phyloP scores from a whole-genome alignment of 768 basidiomycete genomes.

The Leccinum variicolor region DNA sequence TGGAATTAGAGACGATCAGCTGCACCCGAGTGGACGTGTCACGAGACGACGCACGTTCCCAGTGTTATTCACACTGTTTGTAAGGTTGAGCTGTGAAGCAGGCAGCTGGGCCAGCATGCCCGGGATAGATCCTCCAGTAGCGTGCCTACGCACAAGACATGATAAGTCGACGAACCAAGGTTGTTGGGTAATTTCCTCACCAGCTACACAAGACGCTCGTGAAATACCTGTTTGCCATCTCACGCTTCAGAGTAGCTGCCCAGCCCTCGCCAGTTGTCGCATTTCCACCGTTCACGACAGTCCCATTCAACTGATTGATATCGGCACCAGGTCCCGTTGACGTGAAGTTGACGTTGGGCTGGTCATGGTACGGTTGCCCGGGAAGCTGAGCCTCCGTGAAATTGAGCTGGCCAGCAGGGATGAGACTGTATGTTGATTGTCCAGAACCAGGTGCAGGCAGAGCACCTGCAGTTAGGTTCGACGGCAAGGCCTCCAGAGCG shows the following conservation, averaged over 20 bases:
- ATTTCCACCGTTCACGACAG: conserved; percentile 69
- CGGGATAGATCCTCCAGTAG: conserved; percentile 84
- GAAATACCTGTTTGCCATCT: conserved; percentile 84
- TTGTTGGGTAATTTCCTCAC: conserved; percentile 36
- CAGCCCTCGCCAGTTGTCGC: conserved; percentile 60
- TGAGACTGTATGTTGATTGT: conserved; percentile 60
- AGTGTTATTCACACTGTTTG: conserved; percentile 59
- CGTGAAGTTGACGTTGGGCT: conserved; percentile 45
- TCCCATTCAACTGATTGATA: conserved; percentile 50
- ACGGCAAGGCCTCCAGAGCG: conserved; percentile 71
- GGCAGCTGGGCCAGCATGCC: conserved; percentile 68
- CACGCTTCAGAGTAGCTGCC: conserved; percentile 57
- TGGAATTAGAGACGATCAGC: conserved; percentile 21
- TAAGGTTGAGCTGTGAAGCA: conserved; percentile 65
- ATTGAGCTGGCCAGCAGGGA: conserved; percentile 81
- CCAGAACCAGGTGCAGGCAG: conserved; percentile 50
- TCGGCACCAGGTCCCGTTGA: conserved; percentile 55
- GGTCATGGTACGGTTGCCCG: conserved; percentile 50
- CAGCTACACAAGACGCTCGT: conserved; percentile 86
- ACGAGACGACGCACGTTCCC: conserved; percentile 60
- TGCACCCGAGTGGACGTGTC: background rate
- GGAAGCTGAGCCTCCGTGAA: conserved; percentile 69
- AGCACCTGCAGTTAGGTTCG: conserved; percentile 58
- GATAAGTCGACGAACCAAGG: background rate
- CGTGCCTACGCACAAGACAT: conserved; percentile 48